These are phyloP conservation scores for Tuber umbilicatum DNA, from an alignment of 495 filamentous ascomycete genomes.

Conservation along the genomic window DNA sequence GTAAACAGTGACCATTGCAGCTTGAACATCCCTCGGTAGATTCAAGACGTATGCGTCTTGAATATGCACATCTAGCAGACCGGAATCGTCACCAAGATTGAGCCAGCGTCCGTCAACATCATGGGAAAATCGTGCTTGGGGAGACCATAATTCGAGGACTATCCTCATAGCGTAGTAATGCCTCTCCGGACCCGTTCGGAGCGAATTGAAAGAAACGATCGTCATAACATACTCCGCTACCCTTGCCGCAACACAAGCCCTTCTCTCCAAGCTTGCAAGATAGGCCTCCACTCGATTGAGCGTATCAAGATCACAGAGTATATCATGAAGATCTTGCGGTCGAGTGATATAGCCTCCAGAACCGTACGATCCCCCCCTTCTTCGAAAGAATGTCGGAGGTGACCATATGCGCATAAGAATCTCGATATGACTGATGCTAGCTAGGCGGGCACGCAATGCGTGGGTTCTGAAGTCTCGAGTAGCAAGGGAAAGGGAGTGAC, in stretches of 20 bases:
- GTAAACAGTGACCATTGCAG: conserved; percentile 32
- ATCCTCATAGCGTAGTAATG: conserved; percentile 27
- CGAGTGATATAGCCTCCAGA: conserved; percentile 19
- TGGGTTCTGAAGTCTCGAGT: conserved; percentile 32
- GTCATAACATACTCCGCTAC: conserved; percentile 37
- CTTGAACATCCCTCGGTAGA: conserved; percentile 25
- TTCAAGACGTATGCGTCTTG: conserved; percentile 36
- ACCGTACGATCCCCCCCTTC: conserved; percentile 15
- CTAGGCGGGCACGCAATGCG: conserved; percentile 32
- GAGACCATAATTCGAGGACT: conserved; percentile 41
- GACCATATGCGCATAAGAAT: conserved; percentile 42
- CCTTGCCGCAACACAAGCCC: conserved; percentile 24
- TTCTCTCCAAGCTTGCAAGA: conserved; percentile 34
- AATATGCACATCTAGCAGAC: conserved; percentile 34
- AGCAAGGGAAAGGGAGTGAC: conserved; percentile 31
- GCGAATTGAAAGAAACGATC: conserved; percentile 28
- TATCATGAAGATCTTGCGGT: conserved; percentile 35
- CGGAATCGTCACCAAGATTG: conserved; percentile 29
- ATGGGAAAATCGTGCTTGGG: conserved; percentile 38
- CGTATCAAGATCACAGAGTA: conserved; percentile 36
- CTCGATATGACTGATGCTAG: conserved; percentile 38
- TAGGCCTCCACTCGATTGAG: conserved; percentile 36
- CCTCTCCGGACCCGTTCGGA: conserved; percentile 24
- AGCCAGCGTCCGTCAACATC: conserved; percentile 39
- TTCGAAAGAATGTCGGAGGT: conserved; percentile 41